Conservation (phyloP, 2,329 filamentous ascomycete species). For the Dactylellina cionopaga region DNA sequence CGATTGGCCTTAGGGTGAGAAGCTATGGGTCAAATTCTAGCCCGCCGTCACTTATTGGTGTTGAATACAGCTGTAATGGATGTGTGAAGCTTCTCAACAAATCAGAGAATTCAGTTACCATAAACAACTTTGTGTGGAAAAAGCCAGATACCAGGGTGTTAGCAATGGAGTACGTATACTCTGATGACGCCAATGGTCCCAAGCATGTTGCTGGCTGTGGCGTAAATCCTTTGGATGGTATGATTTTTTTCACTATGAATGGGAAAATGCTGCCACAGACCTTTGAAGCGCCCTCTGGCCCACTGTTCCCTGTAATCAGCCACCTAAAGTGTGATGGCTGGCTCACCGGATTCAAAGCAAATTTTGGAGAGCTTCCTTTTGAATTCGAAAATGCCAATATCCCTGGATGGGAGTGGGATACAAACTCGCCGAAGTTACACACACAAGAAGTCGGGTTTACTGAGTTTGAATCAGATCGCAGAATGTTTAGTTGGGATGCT, state of each 20-base stretch:
- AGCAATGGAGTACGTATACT: too few relatives aligned
- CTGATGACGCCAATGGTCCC: too few relatives aligned
- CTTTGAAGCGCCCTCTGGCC: background rate
- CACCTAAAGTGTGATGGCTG: background rate
- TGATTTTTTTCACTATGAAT: slow-evolving; percentile 12
- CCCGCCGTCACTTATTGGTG: background rate
- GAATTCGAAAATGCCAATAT: background rate
- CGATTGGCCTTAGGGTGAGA: background rate
- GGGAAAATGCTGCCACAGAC: background rate
- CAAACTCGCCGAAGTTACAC: background rate
- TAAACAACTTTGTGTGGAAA: background rate
- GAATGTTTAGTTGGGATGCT: too few relatives aligned
- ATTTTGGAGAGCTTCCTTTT: background rate
- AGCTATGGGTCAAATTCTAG: background rate
- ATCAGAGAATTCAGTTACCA: background rate
- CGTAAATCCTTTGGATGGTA: background rate
- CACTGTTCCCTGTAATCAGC: background rate
- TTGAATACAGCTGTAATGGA: background rate
- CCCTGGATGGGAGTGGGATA: background rate
- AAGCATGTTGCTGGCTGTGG: background rate
- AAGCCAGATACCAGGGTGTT: background rate
- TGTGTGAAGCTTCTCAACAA: background rate
- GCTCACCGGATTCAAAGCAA: background rate
- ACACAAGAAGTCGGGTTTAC: too few relatives aligned
- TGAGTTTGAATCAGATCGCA: too few relatives aligned